Evolutionary conservation across 2,329 filamentous ascomycete genomes (phyloP).

Genomic region (Hymenoscyphus occultus): DNA sequence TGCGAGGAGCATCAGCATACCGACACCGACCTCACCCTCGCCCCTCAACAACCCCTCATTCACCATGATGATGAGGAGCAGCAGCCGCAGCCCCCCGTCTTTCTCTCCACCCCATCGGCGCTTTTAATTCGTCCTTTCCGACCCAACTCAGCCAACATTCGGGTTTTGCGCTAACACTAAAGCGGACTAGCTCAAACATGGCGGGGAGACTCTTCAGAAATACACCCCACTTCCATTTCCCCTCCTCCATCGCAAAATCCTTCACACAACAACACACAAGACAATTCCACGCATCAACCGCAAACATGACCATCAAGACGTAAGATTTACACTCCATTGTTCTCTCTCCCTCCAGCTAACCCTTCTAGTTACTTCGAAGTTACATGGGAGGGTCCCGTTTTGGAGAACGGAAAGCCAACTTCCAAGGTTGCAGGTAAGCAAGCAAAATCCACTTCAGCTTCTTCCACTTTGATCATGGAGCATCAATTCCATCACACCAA

Average conservation of each 20-base stretch:
- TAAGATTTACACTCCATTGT: slow-evolving; percentile 45
- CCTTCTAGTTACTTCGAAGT: slow-evolving; percentile 65
- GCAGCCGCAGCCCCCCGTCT: not conserved
- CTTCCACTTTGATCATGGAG: not conserved
- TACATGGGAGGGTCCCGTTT: slow-evolving; percentile 67
- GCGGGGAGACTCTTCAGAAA: slow-evolving; percentile 35
- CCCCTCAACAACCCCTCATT: slow-evolving; percentile 1
- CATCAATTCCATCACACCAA: slow-evolving; percentile 5
- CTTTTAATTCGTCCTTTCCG: not conserved
- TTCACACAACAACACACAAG: slow-evolving; percentile 40
- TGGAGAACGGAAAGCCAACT: slow-evolving; percentile 59
- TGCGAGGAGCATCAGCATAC: not conserved
- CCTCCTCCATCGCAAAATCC: slow-evolving; percentile 35
- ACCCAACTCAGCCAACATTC: not conserved
- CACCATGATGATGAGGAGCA: not conserved
- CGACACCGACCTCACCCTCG: not conserved
- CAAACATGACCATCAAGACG: slow-evolving; percentile 73
- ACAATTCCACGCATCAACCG: slow-evolving; percentile 61
- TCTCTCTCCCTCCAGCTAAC: slow-evolving; percentile 19
- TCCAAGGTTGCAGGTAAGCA: slow-evolving; percentile 58
- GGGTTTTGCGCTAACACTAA: slow-evolving; percentile 4
- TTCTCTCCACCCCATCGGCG: not conserved
- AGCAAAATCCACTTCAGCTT: slow-evolving; percentile 35
- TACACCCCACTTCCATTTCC: slow-evolving; percentile 54
- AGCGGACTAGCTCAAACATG: slow-evolving; percentile 1